These are phyloP conservation scores for Didymellaceae sp. DNA, from an alignment of 2,329 filamentous ascomycete genomes.

Conservation along the genomic window DNA sequence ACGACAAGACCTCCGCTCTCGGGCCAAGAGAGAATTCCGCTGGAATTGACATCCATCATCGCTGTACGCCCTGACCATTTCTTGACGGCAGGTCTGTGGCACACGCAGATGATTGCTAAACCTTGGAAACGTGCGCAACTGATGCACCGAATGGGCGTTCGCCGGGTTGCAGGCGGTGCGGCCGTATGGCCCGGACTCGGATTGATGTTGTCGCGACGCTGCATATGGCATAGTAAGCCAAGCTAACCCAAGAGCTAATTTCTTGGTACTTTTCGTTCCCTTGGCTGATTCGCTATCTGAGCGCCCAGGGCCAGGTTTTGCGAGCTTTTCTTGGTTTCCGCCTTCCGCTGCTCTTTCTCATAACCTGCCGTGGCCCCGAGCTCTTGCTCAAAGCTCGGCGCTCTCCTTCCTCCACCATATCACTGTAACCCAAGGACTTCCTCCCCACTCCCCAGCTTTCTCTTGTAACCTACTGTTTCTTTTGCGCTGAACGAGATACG, in stretches of 20 bases:
- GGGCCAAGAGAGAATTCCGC: slow-evolving; percentile 14
- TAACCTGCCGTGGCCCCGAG: slow-evolving; percentile 16
- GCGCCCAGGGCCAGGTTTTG: neutral
- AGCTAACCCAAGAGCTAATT: slow-evolving; percentile 1
- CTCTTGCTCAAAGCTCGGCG: slow-evolving; percentile 16
- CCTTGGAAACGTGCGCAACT: slow-evolving; percentile 14
- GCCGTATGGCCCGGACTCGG: slow-evolving; percentile 10
- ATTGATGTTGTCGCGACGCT: slow-evolving; percentile 4
- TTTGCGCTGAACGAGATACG: slow-evolving; percentile 21
- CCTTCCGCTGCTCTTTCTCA: slow-evolving; percentile 13
- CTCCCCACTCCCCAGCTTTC: slow-evolving; percentile 13
- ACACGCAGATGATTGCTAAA: slow-evolving; percentile 4
- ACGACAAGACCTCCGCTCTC: slow-evolving; percentile 17
- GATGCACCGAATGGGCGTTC: slow-evolving; percentile 11
- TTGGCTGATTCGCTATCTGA: slow-evolving; percentile 6
- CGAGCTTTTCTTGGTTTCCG: slow-evolving; percentile 15
- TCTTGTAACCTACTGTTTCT: slow-evolving; percentile 9
- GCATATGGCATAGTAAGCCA: slow-evolving; percentile 3
- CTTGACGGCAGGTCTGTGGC: slow-evolving; percentile 7
- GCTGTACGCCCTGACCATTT: slow-evolving; percentile 13
- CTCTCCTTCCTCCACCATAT: slow-evolving; percentile 14
- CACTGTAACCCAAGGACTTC: slow-evolving; percentile 10
- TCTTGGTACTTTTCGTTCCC: no score
- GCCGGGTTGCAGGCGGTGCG: slow-evolving; percentile 2
- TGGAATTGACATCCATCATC: slow-evolving; percentile 11